Conservation (phyloP, 2,329 filamentous ascomycete genomes). For the Aspergillus aculeatinus region DNA sequence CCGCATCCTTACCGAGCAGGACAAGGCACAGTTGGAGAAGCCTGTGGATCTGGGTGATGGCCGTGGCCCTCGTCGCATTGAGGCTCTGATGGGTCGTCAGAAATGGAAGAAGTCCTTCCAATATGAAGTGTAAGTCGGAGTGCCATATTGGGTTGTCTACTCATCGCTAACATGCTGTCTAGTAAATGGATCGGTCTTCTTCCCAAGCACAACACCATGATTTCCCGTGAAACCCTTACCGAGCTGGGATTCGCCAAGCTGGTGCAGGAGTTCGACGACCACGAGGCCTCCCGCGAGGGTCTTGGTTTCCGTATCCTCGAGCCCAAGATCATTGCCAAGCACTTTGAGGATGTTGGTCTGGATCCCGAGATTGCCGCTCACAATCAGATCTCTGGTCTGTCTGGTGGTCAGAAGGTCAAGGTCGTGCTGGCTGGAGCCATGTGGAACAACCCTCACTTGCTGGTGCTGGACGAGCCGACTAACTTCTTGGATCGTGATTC, state of each 20-base stretch:
- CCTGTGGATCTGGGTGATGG: conserved; percentile 82
- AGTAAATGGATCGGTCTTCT: conserved; percentile 86
- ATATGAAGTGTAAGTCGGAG: conserved; percentile 75
- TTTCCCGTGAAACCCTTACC: conserved; percentile 86
- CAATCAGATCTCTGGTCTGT: conserved; percentile 94
- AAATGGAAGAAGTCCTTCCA: conserved; percentile 99
- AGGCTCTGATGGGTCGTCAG: conserved; percentile 89
- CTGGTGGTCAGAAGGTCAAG: conserved; percentile 98
- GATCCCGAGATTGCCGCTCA: conserved; percentile 98
- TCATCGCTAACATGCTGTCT: conserved; percentile 8
- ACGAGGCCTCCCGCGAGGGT: conserved; percentile 97
- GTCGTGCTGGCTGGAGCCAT: conserved; percentile 93
- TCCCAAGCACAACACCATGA: conserved; percentile 89
- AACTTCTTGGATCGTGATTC: conserved; percentile 99
- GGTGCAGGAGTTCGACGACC: conserved; percentile 96
- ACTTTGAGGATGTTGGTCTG: conserved; percentile 94
- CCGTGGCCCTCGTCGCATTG: conserved; percentile 72
- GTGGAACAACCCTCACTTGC: conserved; percentile 98
- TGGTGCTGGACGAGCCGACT: conserved; percentile 97
- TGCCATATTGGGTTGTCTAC: neutral
- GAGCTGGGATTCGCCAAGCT: conserved; percentile 89
- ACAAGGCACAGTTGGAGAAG: conserved; percentile 89
- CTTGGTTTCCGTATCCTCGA: conserved; percentile 92
- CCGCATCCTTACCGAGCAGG: conserved; percentile 78
- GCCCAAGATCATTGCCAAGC: conserved; percentile 91